Percentiles rank a stretch among this genome's conserved stretches.
Evolutionary conservation across 306 rosid genomes (phyloP).

Genomic region (Cucumis melo): DNA sequence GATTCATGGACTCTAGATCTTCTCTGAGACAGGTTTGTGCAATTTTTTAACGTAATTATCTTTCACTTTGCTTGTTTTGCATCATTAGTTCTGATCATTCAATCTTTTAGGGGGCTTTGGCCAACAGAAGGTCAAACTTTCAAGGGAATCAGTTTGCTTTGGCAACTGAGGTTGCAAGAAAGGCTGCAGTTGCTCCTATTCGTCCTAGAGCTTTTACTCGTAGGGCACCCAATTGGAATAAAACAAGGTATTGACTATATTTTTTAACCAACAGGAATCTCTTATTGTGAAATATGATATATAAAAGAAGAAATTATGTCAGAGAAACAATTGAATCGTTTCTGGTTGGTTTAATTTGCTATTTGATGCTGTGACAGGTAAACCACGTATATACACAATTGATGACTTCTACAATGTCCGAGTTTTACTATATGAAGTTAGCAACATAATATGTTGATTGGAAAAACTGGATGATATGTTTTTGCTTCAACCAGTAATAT

Average conservation of each 20-base stretch:
- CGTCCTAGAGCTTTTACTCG: slow-evolving; percentile 32
- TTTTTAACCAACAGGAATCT: neutral
- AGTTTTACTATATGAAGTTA: slow-evolving; percentile 14
- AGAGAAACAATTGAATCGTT: neutral
- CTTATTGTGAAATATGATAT: neutral
- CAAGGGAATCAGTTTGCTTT: slow-evolving; percentile 65
- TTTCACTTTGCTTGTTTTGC: neutral
- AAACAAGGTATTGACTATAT: slow-evolving; percentile 45
- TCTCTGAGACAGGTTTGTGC: slow-evolving; percentile 64
- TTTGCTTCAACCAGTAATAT: slow-evolving; percentile 34
- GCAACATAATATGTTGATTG: slow-evolving; percentile 11
- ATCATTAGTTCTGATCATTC: neutral
- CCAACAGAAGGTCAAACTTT: slow-evolving; percentile 73
- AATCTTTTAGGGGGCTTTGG: slow-evolving; percentile 49
- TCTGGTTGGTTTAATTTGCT: neutral
- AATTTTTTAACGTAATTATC: neutral
- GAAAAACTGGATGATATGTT: slow-evolving; percentile 22
- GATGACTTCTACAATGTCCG: slow-evolving; percentile 38
- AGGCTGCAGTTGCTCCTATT: slow-evolving; percentile 57
- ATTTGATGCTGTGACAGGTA: slow-evolving; percentile 45
- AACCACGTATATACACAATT: slow-evolving; percentile 33
- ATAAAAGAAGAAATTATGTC: neutral
- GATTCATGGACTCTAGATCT: slow-evolving; percentile 58
- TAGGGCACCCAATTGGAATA: slow-evolving; percentile 52
- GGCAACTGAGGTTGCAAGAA: slow-evolving; percentile 53